Evolutionary conservation across 2,329 filamentous ascomycete species (phyloP), one percentile per base, ranked within the genome.

Genomic region (Cordyceps pruinosa): DNA sequence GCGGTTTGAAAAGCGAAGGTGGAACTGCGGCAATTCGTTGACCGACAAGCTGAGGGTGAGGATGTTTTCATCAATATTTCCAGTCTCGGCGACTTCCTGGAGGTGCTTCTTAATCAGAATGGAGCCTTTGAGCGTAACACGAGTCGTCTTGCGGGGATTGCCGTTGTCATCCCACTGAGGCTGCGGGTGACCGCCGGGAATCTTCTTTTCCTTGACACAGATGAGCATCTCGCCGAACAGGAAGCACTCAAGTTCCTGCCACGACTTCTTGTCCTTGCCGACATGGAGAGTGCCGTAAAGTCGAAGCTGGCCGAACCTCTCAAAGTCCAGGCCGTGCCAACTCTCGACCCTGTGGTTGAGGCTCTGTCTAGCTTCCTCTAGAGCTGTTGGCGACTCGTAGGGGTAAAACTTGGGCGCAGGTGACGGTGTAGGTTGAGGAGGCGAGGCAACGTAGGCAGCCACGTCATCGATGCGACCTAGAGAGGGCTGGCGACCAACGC

Each of bases 141-240:
- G 84, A 3, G 85, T 84, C 10, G 82, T 77, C 69, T 87, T 92
- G 57, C 81, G 80, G 23, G 79, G 80, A 1, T 77, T 68, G 5
- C 77, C 75, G 19, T 75, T 75, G 54, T 83, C 83, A 51, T 85
- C 87, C 82, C 89, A 92, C 62, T 89, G 83, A 52, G 80, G 39
- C 80, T 60, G 66, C 65, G 55, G 25, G 72, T 69, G 2, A 39
- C 77, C 63, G 77, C 25, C 52, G 12, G 70, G 9, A 79, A 53
- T 72, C 75, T 92, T 96, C 81, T 97, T 97, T 74, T 97, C 94
- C 73, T 97, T 99, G 60, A 99, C 91, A 68, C 94, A 99, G 62
- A 99, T 99, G 65, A 99, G 87, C 94, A 99, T 99, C 75, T 99
- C 94, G 5, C 88, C 90, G 68, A 99, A 99, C 30, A 99, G 81